Evolutionary conservation across 2,329 filamentous ascomycete species (phyloP), one percentile per base, ranked within the genome.

Genomic region (Conoideocrella luteorostrata): DNA sequence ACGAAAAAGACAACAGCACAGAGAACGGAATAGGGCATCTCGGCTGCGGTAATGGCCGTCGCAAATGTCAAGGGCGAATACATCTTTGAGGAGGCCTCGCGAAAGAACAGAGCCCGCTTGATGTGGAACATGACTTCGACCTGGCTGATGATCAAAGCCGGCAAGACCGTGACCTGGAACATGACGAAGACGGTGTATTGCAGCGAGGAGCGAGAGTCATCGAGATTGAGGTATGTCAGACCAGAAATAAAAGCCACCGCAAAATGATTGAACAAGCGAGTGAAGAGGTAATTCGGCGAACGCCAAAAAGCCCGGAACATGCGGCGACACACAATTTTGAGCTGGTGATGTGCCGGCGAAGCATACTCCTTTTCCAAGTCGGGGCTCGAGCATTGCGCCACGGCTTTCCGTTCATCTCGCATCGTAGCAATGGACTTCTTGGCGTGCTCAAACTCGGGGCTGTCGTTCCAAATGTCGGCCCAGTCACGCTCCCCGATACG

Each of bases 171-270:
- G 41, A 89, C 80, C 61, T 94, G 88, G 77, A 95, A 95, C 62
- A 93, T 86, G 63, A 91, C 80, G 64, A 95, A 95, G 49, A 95
- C 77, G 47, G 84, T 82, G 69, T 93, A 86, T 63, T 95, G 89
- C 4, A 95, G 74, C 2, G 84, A 86, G 1, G 82, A 69, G 9
- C 84, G 78, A 3, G 84, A 88, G 56, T 89, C 67, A 57, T 91
- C 82, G 7, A 95, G 77, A 48, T 88, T 77, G 38, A 94, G 70
- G 62, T 85, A 95, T 26, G 84, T 84, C 11, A 95, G 73, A 53
- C 89, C 89, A 0, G 84, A 88, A 44, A 94, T 68, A 12, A 95
- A 58, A 1, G 86, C 83, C 51, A 95, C 86, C 48, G 81, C 77
- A 47, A 91, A 70, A 60, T 95, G 88, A 58, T 86, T 90, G 71